Evolutionary conservation across 2,329 filamentous ascomycete species (phyloP).

Genomic region (Periconia macrospinosa): DNA sequence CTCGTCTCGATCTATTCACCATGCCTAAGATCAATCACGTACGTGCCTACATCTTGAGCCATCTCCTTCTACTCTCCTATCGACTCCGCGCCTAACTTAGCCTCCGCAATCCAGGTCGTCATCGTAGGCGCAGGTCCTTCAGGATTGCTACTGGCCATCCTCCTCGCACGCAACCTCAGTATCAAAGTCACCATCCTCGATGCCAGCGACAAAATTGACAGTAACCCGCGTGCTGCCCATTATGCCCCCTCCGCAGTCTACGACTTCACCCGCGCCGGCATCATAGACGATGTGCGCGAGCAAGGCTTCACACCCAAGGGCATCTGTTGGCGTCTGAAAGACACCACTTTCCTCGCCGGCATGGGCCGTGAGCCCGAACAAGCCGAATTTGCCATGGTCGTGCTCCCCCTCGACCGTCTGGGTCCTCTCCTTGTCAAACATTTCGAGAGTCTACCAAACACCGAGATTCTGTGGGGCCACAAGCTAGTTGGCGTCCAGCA

Average conservation of each 20-base stretch:
- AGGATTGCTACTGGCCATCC: constrained; percentile 43
- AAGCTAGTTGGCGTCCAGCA: constrained; percentile 35
- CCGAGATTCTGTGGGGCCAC: constrained; percentile 34
- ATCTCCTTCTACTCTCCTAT: neutral
- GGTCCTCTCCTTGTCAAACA: constrained; percentile 31
- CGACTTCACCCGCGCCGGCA: constrained; percentile 61
- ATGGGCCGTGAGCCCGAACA: constrained; percentile 34
- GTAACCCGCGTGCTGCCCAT: constrained; percentile 64
- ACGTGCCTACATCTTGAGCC: constrained; percentile 4
- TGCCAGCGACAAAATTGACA: constrained; percentile 56
- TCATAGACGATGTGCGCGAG: constrained; percentile 55
- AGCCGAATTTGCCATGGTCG: constrained; percentile 30
- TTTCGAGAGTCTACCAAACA: constrained; percentile 29
- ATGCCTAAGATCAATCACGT: constrained; percentile 39
- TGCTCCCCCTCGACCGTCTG: constrained; percentile 34
- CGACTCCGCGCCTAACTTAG: constrained; percentile 6
- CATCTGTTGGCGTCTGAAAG: constrained; percentile 50
- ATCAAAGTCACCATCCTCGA: constrained; percentile 61
- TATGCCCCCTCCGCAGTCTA: constrained; percentile 62
- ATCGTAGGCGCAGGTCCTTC: constrained; percentile 38
- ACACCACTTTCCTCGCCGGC: constrained; percentile 33
- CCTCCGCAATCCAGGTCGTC: constrained; percentile 20
- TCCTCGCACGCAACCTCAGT: constrained; percentile 54
- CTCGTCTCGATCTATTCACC: neutral
- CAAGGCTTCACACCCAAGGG: constrained; percentile 47